Evolutionary conservation across 352 stramenopile genomes (phyloP).

Genomic region (Pythium vanterpoolii): DNA sequence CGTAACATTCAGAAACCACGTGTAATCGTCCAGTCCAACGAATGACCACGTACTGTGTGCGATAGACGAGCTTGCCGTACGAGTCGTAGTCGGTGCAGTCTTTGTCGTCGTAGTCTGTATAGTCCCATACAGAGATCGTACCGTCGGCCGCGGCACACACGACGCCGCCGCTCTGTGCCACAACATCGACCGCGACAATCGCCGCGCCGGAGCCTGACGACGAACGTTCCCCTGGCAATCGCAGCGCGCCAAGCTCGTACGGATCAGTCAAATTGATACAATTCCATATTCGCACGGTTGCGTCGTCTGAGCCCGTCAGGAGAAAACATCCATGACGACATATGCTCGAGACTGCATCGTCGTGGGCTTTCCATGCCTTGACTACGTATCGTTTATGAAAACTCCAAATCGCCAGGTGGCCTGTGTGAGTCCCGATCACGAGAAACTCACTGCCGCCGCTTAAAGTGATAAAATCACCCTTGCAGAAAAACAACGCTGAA

Average conservation of each 20-base stretch:
- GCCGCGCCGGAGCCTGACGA: constrained; percentile 38
- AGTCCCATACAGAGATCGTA: constrained; percentile 61
- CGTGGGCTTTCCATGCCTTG: constrained; percentile 50
- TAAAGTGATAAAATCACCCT: constrained; percentile 36
- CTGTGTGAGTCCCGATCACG: constrained; percentile 46
- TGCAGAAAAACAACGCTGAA: constrained; percentile 48
- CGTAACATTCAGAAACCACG: background rate
- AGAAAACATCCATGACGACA: constrained; percentile 63
- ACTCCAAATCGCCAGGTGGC: constrained; percentile 57
- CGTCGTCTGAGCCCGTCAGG: constrained; percentile 75
- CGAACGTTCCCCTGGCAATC: constrained; percentile 27
- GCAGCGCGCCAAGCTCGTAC: constrained; percentile 59
- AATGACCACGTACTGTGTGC: constrained; percentile 29
- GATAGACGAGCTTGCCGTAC: constrained; percentile 44
- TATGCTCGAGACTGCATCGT: constrained; percentile 49
- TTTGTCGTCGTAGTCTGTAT: constrained; percentile 35
- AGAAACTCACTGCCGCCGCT: constrained; percentile 48
- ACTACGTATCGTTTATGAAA: constrained; percentile 42
- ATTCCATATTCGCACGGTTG: constrained; percentile 67
- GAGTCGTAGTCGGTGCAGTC: constrained; percentile 35
- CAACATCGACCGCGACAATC: constrained; percentile 52
- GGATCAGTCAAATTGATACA: constrained; percentile 34
- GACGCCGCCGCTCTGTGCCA: constrained; percentile 34
- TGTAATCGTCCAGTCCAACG: background rate
- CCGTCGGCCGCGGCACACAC: constrained; percentile 51